Percentiles rank a stretch among this genome's conserved stretches.
These are phyloP conservation scores for Coleophoma crateriformis DNA, from an alignment of 2,329 filamentous ascomycete species.

Conservation along the genomic window DNA sequence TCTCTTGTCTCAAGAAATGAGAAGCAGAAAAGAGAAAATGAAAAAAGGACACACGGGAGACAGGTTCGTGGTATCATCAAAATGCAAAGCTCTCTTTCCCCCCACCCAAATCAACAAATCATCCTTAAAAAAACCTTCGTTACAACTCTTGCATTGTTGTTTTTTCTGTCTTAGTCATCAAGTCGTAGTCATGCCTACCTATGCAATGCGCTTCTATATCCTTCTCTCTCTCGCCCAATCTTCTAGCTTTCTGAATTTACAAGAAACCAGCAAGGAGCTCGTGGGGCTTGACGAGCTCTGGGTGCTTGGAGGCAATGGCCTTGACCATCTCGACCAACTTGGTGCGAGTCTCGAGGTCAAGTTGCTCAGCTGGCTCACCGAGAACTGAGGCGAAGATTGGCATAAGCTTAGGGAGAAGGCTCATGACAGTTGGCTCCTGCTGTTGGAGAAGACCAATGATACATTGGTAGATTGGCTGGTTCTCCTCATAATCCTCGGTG, in stretches of 20 bases:
- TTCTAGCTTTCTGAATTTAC: background rate
- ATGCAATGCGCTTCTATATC: too few species aligned
- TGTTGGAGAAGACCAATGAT: constrained; percentile 69
- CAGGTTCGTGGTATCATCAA: too few species aligned
- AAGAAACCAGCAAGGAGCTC: constrained; percentile 11
- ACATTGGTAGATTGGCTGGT: constrained; percentile 87
- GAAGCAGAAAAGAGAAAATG: too few species aligned
- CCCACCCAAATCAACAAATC: too few species aligned
- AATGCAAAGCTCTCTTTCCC: too few species aligned
- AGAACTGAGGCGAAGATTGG: constrained; percentile 70
- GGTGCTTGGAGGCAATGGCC: constrained; percentile 23
- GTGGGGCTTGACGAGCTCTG: constrained; percentile 20
- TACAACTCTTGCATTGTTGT: too few species aligned
- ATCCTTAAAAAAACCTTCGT: too few species aligned
- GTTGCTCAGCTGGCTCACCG: constrained; percentile 65
- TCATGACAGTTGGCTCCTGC: constrained; percentile 63
- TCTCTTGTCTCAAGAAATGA: too few species aligned
- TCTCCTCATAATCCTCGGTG: constrained; percentile 93
- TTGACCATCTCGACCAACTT: constrained; percentile 60
- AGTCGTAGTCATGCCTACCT: too few species aligned
- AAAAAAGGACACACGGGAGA: too few species aligned
- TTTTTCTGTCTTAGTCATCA: too few species aligned
- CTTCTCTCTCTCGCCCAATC: too few species aligned
- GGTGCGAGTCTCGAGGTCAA: constrained; percentile 64
- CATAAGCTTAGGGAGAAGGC: constrained; percentile 64